phyloP scores from a whole-genome alignment of 306 rosid genomes.

The Prunus armeniaca region DNA sequence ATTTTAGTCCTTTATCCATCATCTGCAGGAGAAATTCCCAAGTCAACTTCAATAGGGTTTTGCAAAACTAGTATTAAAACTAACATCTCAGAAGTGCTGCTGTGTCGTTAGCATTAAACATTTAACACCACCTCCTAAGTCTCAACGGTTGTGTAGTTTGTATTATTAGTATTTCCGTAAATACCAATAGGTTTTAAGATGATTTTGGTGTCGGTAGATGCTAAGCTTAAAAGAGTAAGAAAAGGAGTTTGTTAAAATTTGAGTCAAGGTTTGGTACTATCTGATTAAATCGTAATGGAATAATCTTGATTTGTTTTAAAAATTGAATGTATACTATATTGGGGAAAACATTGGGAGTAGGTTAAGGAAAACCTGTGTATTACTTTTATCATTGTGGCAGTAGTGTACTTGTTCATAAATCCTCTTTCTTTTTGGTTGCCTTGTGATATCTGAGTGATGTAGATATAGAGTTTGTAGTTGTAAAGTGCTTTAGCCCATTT shows the following conservation, averaged over 20 bases:
- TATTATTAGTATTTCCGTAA: background rate
- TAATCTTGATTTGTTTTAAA: background rate
- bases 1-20: background rate
- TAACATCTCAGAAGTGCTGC: background rate
- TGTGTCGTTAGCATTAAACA: background rate
- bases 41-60: background rate
- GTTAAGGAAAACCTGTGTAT: background rate
- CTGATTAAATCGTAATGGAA: background rate
- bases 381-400: background rate
- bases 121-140: background rate
- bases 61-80: background rate
- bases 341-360: background rate
- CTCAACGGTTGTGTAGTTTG: background rate
- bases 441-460: background rate
- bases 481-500: background rate
- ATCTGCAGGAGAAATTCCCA: background rate
- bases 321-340: background rate
- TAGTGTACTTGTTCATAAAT: background rate
- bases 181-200: background rate
- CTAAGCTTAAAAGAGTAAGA: background rate
- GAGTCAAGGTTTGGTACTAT: background rate
- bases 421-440: too few relatives aligned
- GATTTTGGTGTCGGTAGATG: background rate
- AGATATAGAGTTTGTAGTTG: background rate
- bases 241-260: background rate